Base-by-base conservation (phyloP, 1,284 basidiomycete genomes). In the Puccinia novopanici region DNA sequence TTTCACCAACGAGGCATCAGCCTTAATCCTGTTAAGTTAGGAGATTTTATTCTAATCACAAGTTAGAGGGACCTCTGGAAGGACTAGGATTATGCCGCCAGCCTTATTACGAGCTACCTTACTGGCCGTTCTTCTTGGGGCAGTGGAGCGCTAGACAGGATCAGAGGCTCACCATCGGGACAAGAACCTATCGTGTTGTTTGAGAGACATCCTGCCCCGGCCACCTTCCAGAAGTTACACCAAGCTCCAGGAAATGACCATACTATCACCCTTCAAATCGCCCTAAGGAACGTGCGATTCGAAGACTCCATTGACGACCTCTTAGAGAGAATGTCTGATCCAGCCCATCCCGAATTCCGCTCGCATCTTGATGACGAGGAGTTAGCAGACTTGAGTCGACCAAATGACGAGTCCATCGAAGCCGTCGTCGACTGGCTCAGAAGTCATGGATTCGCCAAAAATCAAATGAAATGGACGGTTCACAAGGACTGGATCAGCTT, bases 401-500 rank as follows among this genome's bases (percentile, higher is more conserved):
- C 78, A 15, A 57, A 59, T 24, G 70, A 72, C 17, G 70, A 80
- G 34, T 59, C 78, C 34, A 73, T 80, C n/a, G 42, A 63, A 63
- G 50, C 57, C 24, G 78, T 80, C 30, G 19, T 22, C 10, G 78
- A 45, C 10, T 80, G 78, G 78, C 57, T 73, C 19, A 45, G 27
- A 30, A 30, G 55, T 22, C 68, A 80, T 45, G 68, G 70, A 22
- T 73, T 80, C 13, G 42, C 48, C 22, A 19, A n/a, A 27, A 3
- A 48, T 22, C 42, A 71, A 19, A 50, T 80, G 13, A 57, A 52
- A 40, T 80, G 68, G 68, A 73, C 65, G 24, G 30, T 17, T 9
- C 57, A 50, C 55, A 80, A 80, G 30, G 78, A 80, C 48, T 80
- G 78, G 78, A 50, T 80, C 48, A 80, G 37, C 30, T 37, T 80